A percentile compares a stretch with the other conserved stretches of the same genome.
These are phyloP conservation scores for Anthostomella pinea DNA, from an alignment of 2,329 filamentous ascomycete species.

Conservation along the genomic window DNA sequence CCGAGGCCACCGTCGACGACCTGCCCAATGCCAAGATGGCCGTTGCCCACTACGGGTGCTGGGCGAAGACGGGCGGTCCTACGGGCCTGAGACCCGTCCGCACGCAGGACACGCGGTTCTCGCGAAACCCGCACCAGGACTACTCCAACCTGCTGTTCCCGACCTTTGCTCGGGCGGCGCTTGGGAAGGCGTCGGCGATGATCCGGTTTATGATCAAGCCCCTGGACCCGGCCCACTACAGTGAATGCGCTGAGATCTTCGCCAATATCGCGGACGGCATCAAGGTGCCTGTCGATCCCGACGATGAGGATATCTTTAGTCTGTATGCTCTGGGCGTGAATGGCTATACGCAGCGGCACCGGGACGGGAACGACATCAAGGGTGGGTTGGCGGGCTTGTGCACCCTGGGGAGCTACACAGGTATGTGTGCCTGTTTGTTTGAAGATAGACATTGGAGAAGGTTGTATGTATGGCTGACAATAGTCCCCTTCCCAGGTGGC, in stretches of 20 bases:
- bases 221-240: conserved; percentile 6
- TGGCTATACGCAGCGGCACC: conserved; percentile 13
- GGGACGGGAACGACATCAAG: conserved; percentile 9
- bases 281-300: conserved; percentile 1
- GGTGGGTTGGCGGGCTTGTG: conserved; percentile 11
- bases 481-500: conserved; percentile 9
- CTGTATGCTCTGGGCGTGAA: conserved; percentile 15
- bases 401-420: conserved; percentile 9
- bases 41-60: conserved; percentile 19
- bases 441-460: no score
- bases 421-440: no score
- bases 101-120: conserved; percentile 3
- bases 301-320: conserved; percentile 11
- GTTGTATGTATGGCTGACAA: no score
- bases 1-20: conserved; percentile 11
- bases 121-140: neutral
- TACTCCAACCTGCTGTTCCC: conserved; percentile 2
- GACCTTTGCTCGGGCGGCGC: conserved; percentile 2
- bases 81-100: conserved; percentile 6
- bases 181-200: conserved; percentile 6
- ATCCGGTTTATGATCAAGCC: conserved; percentile 10
- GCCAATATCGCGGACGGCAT: conserved; percentile 1
- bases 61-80: conserved; percentile 6
- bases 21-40: conserved; percentile 16
- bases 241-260: conserved; percentile 3